Percentiles rank a stretch among this genome's conserved stretches.
phyloP scores from a whole-genome alignment of 2,329 filamentous ascomycete species.

The Capronia americana region DNA sequence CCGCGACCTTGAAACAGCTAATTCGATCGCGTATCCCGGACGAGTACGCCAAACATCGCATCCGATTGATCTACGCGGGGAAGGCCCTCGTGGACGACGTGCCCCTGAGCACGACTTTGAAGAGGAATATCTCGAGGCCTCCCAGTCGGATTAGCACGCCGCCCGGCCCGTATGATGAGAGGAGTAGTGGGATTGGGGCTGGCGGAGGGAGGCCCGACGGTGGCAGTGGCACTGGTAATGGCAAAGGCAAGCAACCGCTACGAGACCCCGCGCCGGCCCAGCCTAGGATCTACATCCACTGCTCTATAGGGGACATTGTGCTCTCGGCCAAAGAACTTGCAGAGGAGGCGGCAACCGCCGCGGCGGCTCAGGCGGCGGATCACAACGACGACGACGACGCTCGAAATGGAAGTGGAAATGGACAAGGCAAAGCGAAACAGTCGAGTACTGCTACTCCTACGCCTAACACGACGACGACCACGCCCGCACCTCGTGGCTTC shows the following conservation, averaged over 20 bases:
- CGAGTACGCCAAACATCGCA: constrained; percentile 68
- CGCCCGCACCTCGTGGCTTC: constrained; percentile 76
- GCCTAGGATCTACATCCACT: constrained; percentile 82
- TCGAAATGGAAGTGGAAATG: not conserved
- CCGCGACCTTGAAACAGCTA: constrained; percentile 78
- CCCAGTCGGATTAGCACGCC: constrained; percentile 53
- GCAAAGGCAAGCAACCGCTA: constrained; percentile 72
- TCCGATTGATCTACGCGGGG: constrained; percentile 89
- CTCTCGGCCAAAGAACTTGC: constrained; percentile 73
- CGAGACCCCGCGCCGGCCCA: constrained; percentile 54
- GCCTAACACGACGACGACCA: constrained; percentile 55
- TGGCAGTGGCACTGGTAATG: constrained; percentile 44
- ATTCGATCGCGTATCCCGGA: constrained; percentile 75
- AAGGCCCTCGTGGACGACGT: constrained; percentile 79
- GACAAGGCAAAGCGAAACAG: constrained; percentile 10
- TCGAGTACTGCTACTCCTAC: constrained; percentile 10
- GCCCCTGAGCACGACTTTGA: constrained; percentile 72
- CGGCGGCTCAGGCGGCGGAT: constrained; percentile 11
- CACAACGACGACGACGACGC: constrained; percentile 5
- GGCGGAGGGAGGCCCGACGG: constrained; percentile 12
- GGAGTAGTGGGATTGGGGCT: constrained; percentile 25
- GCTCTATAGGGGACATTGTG: constrained; percentile 79
- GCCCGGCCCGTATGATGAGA: constrained; percentile 32
- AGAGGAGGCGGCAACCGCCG: constrained; percentile 60
- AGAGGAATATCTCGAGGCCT: constrained; percentile 59